These are phyloP conservation scores for Penicillium crustosum DNA, from an alignment of 2,329 filamentous ascomycete species.

Conservation along the genomic window DNA sequence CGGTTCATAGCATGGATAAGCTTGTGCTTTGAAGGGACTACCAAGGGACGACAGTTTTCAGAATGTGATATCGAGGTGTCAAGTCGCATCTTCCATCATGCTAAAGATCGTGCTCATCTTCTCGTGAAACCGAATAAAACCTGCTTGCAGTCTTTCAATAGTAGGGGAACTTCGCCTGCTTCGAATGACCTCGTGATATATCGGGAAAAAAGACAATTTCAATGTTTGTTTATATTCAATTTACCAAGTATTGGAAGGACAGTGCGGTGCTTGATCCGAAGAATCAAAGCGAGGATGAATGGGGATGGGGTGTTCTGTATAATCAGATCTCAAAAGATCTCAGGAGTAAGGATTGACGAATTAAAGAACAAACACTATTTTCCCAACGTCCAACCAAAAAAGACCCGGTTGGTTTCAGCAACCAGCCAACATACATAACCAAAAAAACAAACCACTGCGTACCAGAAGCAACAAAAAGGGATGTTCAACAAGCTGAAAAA, in stretches of 20 bases:
- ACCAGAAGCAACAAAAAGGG: slow-evolving; percentile 14
- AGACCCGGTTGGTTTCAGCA: slow-evolving; percentile 13
- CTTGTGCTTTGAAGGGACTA: too few species aligned
- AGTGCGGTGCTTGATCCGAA: neutral
- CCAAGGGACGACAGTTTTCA: too few species aligned
- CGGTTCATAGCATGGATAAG: too few species aligned
- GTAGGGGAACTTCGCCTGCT: too few species aligned
- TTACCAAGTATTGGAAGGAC: neutral
- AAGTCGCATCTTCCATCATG: too few species aligned
- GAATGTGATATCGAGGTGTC: too few species aligned
- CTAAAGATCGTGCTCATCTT: too few species aligned
- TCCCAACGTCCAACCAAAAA: slow-evolving; percentile 18
- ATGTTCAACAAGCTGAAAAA: slow-evolving; percentile 20
- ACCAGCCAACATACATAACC: slow-evolving; percentile 16
- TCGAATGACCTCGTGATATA: too few species aligned
- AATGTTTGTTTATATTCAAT: neutral
- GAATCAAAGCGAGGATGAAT: neutral
- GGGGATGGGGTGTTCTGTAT: neutral
- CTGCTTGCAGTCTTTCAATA: too few species aligned
- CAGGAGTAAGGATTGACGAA: slow-evolving; percentile 6
- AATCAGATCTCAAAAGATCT: neutral
- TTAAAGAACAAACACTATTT: slow-evolving; percentile 9
- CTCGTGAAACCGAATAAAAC: too few species aligned
- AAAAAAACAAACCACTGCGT: slow-evolving; percentile 21
- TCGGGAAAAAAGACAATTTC: neutral